phyloP scores from a whole-genome alignment of 75 land plant genomes.

The Larix kaempferi region DNA sequence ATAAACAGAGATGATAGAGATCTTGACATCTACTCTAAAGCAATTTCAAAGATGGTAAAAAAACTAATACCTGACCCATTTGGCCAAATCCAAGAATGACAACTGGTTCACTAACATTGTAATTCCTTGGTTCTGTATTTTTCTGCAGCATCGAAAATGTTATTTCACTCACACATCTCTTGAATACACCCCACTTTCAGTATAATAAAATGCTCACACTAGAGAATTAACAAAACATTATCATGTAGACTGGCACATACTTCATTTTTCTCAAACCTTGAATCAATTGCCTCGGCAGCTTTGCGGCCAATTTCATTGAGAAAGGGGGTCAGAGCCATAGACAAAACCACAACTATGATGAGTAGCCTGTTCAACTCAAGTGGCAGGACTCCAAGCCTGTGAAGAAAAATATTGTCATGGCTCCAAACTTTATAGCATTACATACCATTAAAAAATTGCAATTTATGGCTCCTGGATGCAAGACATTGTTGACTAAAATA shows the following conservation, averaged over 20 bases:
- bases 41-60: neutral
- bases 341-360: constrained; percentile 94
- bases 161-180: neutral
- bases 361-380: constrained; percentile 92
- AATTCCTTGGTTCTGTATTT: constrained; percentile 38
- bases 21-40: neutral
- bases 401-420: constrained; percentile 9
- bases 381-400: constrained; percentile 95
- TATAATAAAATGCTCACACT: neutral
- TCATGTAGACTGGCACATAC: constrained; percentile 21
- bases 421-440: neutral
- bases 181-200: neutral
- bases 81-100: constrained; percentile 97
- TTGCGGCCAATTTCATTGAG: constrained; percentile 92
- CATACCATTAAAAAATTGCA: neutral
- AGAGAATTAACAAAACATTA: neutral
- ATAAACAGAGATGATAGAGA: neutral
- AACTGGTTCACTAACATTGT: constrained; percentile 74
- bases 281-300: constrained; percentile 69
- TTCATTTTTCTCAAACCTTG: constrained; percentile 37
- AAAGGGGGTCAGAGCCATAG: constrained; percentile 94
- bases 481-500: neutral
- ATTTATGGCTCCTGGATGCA: neutral
- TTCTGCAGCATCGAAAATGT: constrained; percentile 26
- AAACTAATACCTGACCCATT: constrained; percentile 72